Evolutionary conservation across 495 filamentous ascomycete genomes (phyloP), one percentile per base, ranked within the genome.

Genomic region (Pyrenopolyporus hunteri): DNA sequence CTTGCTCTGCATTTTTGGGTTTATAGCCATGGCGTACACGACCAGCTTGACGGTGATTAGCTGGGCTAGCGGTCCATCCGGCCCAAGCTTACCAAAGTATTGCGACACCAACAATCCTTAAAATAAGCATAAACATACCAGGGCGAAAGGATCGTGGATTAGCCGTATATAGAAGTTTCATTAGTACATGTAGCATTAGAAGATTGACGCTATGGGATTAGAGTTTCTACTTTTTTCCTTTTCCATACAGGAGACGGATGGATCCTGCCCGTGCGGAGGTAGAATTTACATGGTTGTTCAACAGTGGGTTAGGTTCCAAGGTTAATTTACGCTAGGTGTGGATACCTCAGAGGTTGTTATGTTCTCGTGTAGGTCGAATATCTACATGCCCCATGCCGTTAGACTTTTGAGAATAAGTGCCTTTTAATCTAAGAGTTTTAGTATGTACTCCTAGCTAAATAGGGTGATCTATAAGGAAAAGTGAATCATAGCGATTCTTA

Each of bases 11-110:
- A 74, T 88, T 55, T 92, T 98, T 66, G 94, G 94, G 20, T 80
- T 90, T 47, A 73, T 89, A 16, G 89, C 89, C 51, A 98, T 97
- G 86, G 82, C 82, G 6, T 98, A 97, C 72, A 97, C 95, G 0
- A 98, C 93, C 1, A 74, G 80, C 6, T 74, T 97, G 63, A 98
- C 94, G 4, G 73, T 96, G 14, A 80, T 84, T 70, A 92, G 88
- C 72, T 98, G 94, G 94, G 82, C 88, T 0, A 73, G 47, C 45
- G 73, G 74, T 1, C 59, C 69, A 6, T 71, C 68, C 1, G 76
- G 73, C 25, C 70, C 75, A 0, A 56, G 59, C 3, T 53, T 71
- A 8, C 81, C 82, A 1, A 74, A 74, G 58, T 82, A 85, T 63
- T 85, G 82, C 44, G 79, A 83, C 22, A 44, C 54, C 7, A 51